Evolutionary conservation across 441 rosid genomes (phyloP), one percentile per base, ranked within the genome.

Genomic region (Euphorbia corollata): DNA sequence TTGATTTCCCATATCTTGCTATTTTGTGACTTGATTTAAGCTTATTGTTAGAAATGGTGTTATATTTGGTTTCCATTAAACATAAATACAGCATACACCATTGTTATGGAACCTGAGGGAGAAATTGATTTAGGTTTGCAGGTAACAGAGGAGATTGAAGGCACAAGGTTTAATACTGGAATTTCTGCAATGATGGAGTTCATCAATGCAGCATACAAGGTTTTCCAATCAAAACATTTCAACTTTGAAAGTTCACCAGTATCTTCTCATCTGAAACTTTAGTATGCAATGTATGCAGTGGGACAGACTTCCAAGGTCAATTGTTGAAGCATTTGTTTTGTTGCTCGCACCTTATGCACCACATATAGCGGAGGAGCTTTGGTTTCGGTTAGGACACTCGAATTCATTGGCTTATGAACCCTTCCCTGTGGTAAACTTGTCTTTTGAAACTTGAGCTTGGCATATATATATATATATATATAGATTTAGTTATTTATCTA

Each of bases 141-240:
- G 99, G 96, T 94, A 61, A 86, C 88, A 0, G 97, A 94, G 78
- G 99, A 94, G 81, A 85, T 85, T 36, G 96, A 91, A 84, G 92
- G 85, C 27, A 94, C 96, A 23, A 64, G 99, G 74, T 94, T 94
- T 76, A 94, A 89, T 84, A 91, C 99, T 0, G 97, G 97, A 57
- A 91, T 94, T 76, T 94, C 99, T 62, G 92, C 96, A 71, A 91
- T 94, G 97, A 91, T 94, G 99, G 99, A 89, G 82, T 94, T 94
- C 78, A 67, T 91, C 63, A 91, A 91, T 77, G 89, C 96, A 0
- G 92, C 94, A 0, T 87, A 83, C 60, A 94, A 94, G 99, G 99
- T 93, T 65, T 67, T 38, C 55, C 12, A 12, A 32, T 62, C 32
- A 1, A 1, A 27, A 48, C 0, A 68, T 55, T 36, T 59, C 20